A percentile compares a stretch with the other conserved stretches of the same genome.
Evolutionary conservation across 176 grass and related monocot genomes (phyloP).

Genomic region (sorghum (Sorghum bicolor)): Sorghum_bicolor_NCBIv3 NC_012875.2:60563501-60564000

Average conservation of each 20-base stretch:
- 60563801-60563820: no score
- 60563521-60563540: neutral
- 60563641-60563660: neutral
- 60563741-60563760: neutral
- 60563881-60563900: no score
- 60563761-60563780: neutral
- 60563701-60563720: neutral
- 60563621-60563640: neutral
- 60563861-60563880: neutral
- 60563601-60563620: no score
- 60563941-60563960: no score
- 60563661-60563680: neutral
- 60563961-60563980: no score
- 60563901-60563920: no score
- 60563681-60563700: neutral
- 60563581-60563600: neutral
- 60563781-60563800: no score
- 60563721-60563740: no score
- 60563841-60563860: neutral
- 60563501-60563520: no score
- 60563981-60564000: no score
- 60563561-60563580: neutral
- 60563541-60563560: neutral
- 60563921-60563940: no score
- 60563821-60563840: neutral